Base-by-base conservation (phyloP, 73 alveolate genomes). In the Urostyla sp. region DNA sequence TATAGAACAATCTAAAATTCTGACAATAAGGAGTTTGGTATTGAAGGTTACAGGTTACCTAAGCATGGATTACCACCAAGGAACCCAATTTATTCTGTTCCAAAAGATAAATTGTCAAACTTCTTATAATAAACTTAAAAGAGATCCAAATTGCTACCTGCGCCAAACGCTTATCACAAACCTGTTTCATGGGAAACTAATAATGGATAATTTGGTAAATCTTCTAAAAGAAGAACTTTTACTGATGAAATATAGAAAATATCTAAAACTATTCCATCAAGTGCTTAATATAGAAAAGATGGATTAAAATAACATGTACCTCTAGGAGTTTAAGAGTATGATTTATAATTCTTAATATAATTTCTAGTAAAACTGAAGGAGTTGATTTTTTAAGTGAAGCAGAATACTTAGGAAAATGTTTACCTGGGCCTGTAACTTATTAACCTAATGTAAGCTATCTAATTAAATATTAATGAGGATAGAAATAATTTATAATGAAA, bases 31-130 rank as follows among this genome's bases (percentile, higher is more conserved):
- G 75, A 18, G 5, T 48, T 72, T 16, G 84, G 84, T 31, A 72
- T 72, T 24, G 35, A 72, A 72, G 84, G 84, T 11, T 72, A 72
- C 51, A 50, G 18, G 24, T 20, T 44, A 27, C 73, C 84, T 16
- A 23, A 50, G 10, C 37, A 23, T 27, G 84, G 87, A 13, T 63
- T 74, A 8, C 75, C 76, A 4, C 75, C 75, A 1, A 56, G 72
- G 55, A 46, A 32, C 1, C 87, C 87, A 2, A 56, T 54, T 21
- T 74, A 74, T 28, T 46, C 87, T 26, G 72, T 74, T 34, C 87
- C 87, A 2, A 74, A 55, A 34, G 87, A 74, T 30, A 51, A 54
- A 30, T 15, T 54, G 8, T 11, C 23, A 31, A 74, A 74, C 51
- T 74, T 74, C 46, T 28, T 74, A 6, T 57, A 53, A 34, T 30